phyloP scores from a whole-genome alignment of 2,329 filamentous ascomycete species.

The Calonectria hongkongensis region DNA sequence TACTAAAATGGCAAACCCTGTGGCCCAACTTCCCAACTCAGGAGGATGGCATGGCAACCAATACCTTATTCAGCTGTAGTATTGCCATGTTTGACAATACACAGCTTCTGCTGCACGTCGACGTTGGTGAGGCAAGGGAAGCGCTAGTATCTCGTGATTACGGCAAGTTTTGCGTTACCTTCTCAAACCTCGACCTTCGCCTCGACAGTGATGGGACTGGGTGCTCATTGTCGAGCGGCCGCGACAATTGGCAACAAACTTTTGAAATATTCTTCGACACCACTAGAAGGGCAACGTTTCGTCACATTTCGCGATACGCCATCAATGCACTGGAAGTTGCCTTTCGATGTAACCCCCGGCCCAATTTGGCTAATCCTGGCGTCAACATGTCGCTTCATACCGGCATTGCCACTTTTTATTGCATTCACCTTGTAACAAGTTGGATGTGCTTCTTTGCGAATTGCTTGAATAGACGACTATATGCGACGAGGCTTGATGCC shows the following conservation, averaged over 20 bases:
- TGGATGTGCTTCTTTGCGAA: constrained; percentile 25
- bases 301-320: background rate
- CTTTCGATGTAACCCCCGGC: constrained; percentile 1
- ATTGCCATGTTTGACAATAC: constrained; percentile 25
- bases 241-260: constrained; percentile 10
- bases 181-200: constrained; percentile 5
- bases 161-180: constrained; percentile 7
- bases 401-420: constrained; percentile 6
- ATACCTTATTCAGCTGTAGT: constrained; percentile 1
- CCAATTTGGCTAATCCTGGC: background rate
- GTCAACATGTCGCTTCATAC: constrained; percentile 11
- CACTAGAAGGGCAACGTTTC: background rate
- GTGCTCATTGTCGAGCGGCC: constrained; percentile 3
- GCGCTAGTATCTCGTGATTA: constrained; percentile 4
- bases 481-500: background rate
- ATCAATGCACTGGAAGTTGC: background rate
- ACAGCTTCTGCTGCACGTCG: constrained; percentile 2
- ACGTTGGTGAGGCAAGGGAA: background rate
- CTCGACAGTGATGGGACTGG: constrained; percentile 1
- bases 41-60: background rate
- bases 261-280: constrained; percentile 8
- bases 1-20: constrained; percentile 6
- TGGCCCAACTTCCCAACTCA: background rate
- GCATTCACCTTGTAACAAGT: background rate
- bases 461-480: constrained; percentile 4